Conservation (phyloP, 441 rosid species). For the Monsonia emarginata region DNA sequence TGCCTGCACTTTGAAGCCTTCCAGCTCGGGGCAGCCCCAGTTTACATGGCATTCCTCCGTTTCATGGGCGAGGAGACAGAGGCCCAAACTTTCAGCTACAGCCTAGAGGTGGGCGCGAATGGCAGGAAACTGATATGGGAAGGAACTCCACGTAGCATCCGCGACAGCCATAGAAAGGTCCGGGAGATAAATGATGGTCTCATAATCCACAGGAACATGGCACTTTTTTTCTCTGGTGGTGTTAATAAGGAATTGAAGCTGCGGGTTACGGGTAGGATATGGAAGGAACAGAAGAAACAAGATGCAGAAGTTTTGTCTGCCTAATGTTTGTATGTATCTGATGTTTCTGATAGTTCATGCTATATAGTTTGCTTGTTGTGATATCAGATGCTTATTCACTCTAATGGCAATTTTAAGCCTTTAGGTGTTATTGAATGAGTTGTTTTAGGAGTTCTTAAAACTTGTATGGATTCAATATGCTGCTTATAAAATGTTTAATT, state of each 20-base stretch:
- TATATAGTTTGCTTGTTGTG: neutral
- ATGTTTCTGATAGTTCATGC: neutral
- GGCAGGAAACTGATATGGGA: neutral
- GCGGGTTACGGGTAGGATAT: neutral
- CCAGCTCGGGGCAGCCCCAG: neutral
- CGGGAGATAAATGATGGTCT: neutral
- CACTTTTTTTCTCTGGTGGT: neutral
- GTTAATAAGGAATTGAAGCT: neutral
- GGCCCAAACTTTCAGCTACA: constrained; percentile 3
- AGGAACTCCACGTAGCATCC: constrained; percentile 2
- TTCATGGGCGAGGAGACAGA: constrained; percentile 1
- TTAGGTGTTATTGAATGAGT: too few species aligned
- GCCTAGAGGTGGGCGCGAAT: constrained; percentile 3
- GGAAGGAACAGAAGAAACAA: neutral
- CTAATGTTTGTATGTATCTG: neutral
- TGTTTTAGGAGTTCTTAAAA: too few species aligned
- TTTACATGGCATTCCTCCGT: constrained; percentile 1
- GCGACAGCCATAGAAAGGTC: neutral
- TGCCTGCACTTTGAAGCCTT: constrained; percentile 7
- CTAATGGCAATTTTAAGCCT: too few species aligned
- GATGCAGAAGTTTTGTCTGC: neutral
- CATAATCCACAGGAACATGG: neutral
- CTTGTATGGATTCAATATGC: too few species aligned
- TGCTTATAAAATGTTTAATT: too few species aligned
- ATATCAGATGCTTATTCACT: too few species aligned